phyloP scores from a whole-genome alignment of 495 filamentous ascomycete genomes.

The Xylaria grammica region DNA sequence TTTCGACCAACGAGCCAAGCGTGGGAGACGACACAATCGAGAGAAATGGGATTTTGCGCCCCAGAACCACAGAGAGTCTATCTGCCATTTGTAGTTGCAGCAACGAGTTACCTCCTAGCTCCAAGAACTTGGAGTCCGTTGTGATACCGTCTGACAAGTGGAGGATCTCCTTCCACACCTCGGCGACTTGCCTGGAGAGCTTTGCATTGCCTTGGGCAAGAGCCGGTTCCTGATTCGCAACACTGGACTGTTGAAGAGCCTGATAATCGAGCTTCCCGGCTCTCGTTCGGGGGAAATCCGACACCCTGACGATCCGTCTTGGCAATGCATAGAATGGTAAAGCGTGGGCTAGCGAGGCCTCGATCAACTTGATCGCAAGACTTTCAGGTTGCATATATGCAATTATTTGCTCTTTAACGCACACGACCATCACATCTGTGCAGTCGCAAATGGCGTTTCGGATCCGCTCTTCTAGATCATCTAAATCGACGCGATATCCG shows the following conservation, averaged over 20 bases:
- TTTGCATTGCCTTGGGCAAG: too few species aligned
- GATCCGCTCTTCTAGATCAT: not conserved
- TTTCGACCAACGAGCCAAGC: not conserved
- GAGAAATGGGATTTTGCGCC: not conserved
- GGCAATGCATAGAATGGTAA: not conserved
- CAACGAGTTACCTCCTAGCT: constrained; percentile 2
- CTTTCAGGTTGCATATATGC: too few species aligned
- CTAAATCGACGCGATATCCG: not conserved
- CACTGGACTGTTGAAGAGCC: not conserved
- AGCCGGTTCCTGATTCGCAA: not conserved
- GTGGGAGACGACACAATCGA: not conserved
- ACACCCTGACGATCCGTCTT: not conserved
- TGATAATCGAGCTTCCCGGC: not conserved
- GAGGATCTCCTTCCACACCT: not conserved
- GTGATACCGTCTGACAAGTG: not conserved
- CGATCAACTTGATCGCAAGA: not conserved
- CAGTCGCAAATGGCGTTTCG: not conserved
- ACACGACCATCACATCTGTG: not conserved
- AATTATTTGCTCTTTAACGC: too few species aligned
- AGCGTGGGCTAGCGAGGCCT: not conserved
- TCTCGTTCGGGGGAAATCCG: not conserved
- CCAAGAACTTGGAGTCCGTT: not conserved
- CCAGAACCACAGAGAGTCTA: too few species aligned
- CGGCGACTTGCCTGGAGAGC: not conserved
- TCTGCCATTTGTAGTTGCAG: too few species aligned